These are phyloP conservation scores for Colletotrichum melonis DNA, from an alignment of 2,329 filamentous ascomycete genomes.

Conservation along the genomic window DNA sequence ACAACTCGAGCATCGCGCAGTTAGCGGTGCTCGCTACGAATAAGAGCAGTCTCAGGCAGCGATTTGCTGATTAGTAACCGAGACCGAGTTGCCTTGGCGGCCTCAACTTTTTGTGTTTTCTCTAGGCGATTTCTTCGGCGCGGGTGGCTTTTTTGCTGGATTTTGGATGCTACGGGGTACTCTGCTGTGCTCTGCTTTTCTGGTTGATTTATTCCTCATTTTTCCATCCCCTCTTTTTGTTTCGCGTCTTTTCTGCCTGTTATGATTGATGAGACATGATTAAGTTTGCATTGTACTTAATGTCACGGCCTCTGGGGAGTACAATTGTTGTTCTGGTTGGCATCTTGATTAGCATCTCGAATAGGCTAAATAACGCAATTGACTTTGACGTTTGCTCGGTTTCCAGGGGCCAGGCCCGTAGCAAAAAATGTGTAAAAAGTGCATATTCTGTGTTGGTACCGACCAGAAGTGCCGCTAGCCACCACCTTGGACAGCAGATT, in stretches of 20 bases:
- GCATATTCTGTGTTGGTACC: neutral
- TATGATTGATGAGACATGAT: neutral
- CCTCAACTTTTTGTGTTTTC: neutral
- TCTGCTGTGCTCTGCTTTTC: neutral
- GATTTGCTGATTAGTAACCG: neutral
- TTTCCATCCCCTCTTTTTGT: neutral
- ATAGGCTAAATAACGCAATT: neutral
- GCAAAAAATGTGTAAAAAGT: neutral
- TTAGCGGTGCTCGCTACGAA: conserved; percentile 39
- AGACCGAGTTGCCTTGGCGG: neutral
- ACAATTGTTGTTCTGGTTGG: neutral
- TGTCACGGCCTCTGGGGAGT: neutral
- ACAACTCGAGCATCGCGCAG: conserved; percentile 42
- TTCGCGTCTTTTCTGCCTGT: neutral
- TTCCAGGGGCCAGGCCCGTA: neutral
- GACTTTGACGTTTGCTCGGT: neutral
- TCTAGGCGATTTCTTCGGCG: neutral
- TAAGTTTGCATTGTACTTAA: neutral
- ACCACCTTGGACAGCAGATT: neutral
- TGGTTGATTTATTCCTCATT: neutral
- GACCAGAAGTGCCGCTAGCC: neutral
- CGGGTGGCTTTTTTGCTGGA: too few species aligned
- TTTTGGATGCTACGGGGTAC: neutral
- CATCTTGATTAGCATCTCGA: neutral
- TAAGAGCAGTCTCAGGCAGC: conserved; percentile 39